Base-by-base conservation (phyloP, 2,329 filamentous ascomycete genomes). In the Talaromyces pinophilus region DNA sequence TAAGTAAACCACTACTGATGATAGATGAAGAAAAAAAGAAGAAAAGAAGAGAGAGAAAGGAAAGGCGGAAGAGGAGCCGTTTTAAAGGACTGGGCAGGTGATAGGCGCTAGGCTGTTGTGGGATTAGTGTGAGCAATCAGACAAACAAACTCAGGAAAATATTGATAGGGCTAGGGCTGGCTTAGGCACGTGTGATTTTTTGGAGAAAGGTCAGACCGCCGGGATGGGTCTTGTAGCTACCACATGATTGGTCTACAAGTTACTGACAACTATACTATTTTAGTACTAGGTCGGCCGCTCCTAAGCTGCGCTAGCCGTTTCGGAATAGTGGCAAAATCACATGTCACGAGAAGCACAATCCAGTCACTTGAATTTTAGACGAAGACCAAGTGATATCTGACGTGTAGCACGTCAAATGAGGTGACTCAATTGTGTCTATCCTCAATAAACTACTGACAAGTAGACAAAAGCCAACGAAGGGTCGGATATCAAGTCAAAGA, bases 1-100 rank as follows among this genome's bases (percentile, higher is more conserved):
- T 80, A 70, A 72, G 80, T 82, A 82, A 82, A 82, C 80, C 80
- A 77, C 80, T 82, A 82, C 81, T 82, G 81, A 82, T 82, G 80
- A 81, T 82, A 75, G 71, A 74, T 75, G 78, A 77, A 72, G 66
- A 73, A 77, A 77, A 73, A 76, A 74, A 70, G 71, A 75, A 71
- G 73, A 69, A 64, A 68, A 55, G 55, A 65, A 40, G 30, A 65
- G 38, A 73, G 38, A 63, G 57, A 62, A 44, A 73, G 69, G 63
- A 6, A 11, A 44, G 62, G 60, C 60, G 67, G 38, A 65, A 52
- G 62, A 48, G 30, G 40, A 30, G 22, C 15, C 48, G 30, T 62
- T 72, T 80, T 78, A 79, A 73, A 77, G 28, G 35, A 19, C 63
- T 75, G 69, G 48, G n/a, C 6, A 35, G 46, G 40, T 30, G 52